Evolutionary conservation across 345 rosid genomes (phyloP).

Genomic region (Mercurialis annua): DNA sequence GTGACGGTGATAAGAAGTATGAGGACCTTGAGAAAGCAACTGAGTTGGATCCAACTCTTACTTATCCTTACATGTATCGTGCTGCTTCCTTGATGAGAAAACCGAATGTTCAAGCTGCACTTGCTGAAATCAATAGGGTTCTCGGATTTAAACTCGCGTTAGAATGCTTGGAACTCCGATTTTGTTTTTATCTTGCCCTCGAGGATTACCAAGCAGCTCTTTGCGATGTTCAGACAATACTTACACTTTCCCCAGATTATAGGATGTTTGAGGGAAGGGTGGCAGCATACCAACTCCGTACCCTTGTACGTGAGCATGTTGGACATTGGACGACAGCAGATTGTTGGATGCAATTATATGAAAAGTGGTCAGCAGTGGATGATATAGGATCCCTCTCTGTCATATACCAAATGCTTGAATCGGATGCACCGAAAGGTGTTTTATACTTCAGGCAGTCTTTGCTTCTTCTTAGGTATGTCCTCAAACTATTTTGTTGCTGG

Average conservation of each 20-base stretch:
- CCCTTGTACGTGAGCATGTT: conserved; percentile 84
- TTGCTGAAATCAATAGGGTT: conserved; percentile 76
- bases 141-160: conserved; percentile 91
- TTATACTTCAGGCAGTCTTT: conserved; percentile 90
- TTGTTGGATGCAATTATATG: conserved; percentile 97
- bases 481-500: not conserved
- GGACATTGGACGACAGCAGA: conserved; percentile 94
- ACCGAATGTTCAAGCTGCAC: conserved; percentile 72
- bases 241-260: conserved; percentile 80
- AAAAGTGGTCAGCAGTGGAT: conserved; percentile 94
- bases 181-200: conserved; percentile 84
- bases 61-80: conserved; percentile 93
- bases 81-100: conserved; percentile 80
- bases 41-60: conserved; percentile 78
- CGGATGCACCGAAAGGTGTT: conserved; percentile 87
- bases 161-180: conserved; percentile 95
- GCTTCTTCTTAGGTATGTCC: conserved; percentile 78
- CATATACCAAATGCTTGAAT: conserved; percentile 97
- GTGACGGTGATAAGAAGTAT: conserved; percentile 70
- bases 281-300: conserved; percentile 81
- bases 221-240: conserved; percentile 91
- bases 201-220: conserved; percentile 84
- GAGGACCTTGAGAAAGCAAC: conserved; percentile 92
- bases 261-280: conserved; percentile 94
- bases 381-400: conserved; percentile 98